These are phyloP conservation scores for Tulasnella calospora DNA, from an alignment of 768 basidiomycete genomes.

Conservation along the genomic window DNA sequence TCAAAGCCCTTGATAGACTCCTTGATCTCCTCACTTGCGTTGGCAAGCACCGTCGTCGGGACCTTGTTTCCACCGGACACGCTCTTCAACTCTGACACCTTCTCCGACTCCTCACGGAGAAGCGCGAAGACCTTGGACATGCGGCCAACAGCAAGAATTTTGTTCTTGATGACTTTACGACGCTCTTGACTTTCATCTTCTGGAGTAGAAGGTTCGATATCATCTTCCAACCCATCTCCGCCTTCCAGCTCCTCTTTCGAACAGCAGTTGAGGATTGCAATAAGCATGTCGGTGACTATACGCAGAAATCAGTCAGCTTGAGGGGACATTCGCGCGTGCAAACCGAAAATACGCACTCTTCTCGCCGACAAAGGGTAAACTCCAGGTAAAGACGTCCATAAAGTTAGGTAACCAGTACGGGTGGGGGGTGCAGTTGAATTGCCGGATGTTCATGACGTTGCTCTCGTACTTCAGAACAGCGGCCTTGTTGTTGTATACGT, in stretches of 20 bases:
- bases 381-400: slow-evolving; percentile 99
- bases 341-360: slow-evolving; percentile 62
- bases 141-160: slow-evolving; percentile 84
- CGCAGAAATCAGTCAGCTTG: slow-evolving; percentile 2
- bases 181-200: slow-evolving; percentile 52
- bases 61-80: slow-evolving; percentile 71
- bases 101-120: slow-evolving; percentile 96
- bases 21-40: slow-evolving; percentile 90
- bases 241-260: slow-evolving; percentile 95
- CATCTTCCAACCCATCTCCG: slow-evolving; percentile 38
- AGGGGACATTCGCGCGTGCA: not conserved
- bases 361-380: slow-evolving; percentile 94
- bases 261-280: slow-evolving; percentile 92
- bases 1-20: slow-evolving; percentile 91
- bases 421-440: slow-evolving; percentile 93
- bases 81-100: slow-evolving; percentile 92
- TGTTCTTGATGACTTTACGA: slow-evolving; percentile 91
- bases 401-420: slow-evolving; percentile 99
- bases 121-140: slow-evolving; percentile 96
- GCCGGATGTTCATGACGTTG: slow-evolving; percentile 97
- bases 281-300: slow-evolving; percentile 95
- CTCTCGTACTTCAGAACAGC: slow-evolving; percentile 98
- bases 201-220: slow-evolving; percentile 26
- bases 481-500: slow-evolving; percentile 98
- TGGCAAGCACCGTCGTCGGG: slow-evolving; percentile 77